Conservation (phyloP, 352 stramenopile genomes). For the Phytophthora pistaciae region DNA sequence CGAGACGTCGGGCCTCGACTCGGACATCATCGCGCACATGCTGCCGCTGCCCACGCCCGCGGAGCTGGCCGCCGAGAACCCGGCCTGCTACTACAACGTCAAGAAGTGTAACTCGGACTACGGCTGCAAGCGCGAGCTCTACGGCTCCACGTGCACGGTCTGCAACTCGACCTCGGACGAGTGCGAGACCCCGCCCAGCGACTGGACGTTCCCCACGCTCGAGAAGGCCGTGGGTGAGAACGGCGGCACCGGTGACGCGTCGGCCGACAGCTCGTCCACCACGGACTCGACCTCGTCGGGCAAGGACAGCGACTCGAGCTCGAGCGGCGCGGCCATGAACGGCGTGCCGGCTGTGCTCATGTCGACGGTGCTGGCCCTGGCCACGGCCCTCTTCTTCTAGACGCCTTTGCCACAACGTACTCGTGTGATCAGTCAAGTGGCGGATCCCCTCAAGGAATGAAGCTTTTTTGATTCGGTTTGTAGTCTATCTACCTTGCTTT, state of each 20-base stretch:
- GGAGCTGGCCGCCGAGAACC: constrained; percentile 66
- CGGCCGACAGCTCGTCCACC: constrained; percentile 39
- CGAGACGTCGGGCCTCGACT: constrained; percentile 45
- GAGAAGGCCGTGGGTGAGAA: constrained; percentile 60
- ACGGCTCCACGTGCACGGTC: constrained; percentile 68
- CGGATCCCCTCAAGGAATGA: too few relatives aligned
- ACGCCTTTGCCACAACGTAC: constrained; percentile 1
- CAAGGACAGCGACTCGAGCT: constrained; percentile 21
- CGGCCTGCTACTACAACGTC: constrained; percentile 73
- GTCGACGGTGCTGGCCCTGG: constrained; percentile 39
- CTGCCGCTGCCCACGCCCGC: constrained; percentile 56
- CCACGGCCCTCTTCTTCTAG: constrained; percentile 40
- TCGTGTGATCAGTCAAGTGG: too few relatives aligned
- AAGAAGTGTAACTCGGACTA: constrained; percentile 58
- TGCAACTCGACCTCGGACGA: constrained; percentile 56
- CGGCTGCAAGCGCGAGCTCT: constrained; percentile 72
- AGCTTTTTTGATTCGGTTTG: too few relatives aligned
- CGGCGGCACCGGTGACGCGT: constrained; percentile 53
- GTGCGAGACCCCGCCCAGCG: constrained; percentile 50
- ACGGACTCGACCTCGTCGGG: constrained; percentile 31
- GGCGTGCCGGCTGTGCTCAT: constrained; percentile 37
- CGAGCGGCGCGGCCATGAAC: constrained; percentile 26
- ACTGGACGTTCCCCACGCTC: constrained; percentile 61
- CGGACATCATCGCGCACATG: constrained; percentile 49
- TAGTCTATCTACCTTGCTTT: too few relatives aligned